A percentile compares a stretch with the other conserved stretches of the same genome.
These are phyloP conservation scores for Neurospora sp. DNA, from an alignment of 495 filamentous ascomycete genomes.

Conservation along the genomic window DNA sequence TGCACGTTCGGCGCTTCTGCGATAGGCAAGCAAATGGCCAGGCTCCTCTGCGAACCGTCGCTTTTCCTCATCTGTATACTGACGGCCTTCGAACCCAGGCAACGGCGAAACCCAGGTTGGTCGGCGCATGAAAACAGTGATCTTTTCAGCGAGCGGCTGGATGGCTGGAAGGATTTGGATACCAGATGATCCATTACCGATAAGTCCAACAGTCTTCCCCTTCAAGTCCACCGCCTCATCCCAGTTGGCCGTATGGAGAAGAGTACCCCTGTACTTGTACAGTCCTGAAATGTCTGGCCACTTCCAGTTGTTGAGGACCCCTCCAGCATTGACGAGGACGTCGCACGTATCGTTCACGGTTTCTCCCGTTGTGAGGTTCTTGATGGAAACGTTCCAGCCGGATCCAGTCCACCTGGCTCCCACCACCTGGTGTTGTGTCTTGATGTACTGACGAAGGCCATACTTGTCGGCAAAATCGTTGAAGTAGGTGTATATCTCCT, in stretches of 20 bases:
- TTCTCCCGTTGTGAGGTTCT: background rate
- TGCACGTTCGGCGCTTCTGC: conserved; percentile 18
- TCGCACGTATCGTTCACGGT: background rate
- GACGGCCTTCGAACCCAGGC: conserved; percentile 28
- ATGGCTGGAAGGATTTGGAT: conserved; percentile 45
- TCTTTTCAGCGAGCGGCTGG: conserved; percentile 32
- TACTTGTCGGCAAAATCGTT: conserved; percentile 25
- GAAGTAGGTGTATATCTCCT: conserved; percentile 27
- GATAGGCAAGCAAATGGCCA: conserved; percentile 12
- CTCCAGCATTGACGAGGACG: background rate
- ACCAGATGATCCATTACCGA: conserved; percentile 28
- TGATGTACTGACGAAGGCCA: conserved; percentile 21
- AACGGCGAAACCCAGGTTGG: conserved; percentile 45
- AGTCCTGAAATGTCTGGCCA: conserved; percentile 40
- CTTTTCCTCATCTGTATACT: conserved; percentile 20
- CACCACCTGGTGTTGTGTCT: conserved; percentile 21
- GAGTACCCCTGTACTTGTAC: conserved; percentile 29
- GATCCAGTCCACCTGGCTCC: conserved; percentile 18
- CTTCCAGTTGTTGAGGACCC: conserved; percentile 10
- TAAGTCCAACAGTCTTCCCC: conserved; percentile 36
- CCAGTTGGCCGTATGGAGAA: conserved; percentile 45
- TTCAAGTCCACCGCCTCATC: conserved; percentile 33
- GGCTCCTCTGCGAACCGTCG: conserved; percentile 21
- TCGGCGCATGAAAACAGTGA: conserved; percentile 39
- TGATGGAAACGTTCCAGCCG: background rate